These are phyloP conservation scores for Arthrobotrys sphaeroides DNA, from an alignment of 2,329 filamentous ascomycete species.

Conservation along the genomic window DNA sequence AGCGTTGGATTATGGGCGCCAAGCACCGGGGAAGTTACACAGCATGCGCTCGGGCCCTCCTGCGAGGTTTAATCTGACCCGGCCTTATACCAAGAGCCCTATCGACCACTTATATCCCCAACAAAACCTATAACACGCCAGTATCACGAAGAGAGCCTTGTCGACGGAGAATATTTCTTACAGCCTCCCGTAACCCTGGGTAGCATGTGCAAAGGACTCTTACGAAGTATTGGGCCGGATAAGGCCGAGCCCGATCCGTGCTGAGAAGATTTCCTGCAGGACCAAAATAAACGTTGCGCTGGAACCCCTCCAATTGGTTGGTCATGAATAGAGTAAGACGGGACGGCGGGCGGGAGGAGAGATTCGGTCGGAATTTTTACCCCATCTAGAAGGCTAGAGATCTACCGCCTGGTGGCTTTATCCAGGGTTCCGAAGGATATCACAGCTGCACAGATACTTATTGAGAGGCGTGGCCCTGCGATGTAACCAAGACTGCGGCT, in stretches of 20 bases:
- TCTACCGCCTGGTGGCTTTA: not conserved
- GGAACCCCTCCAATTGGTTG: not conserved
- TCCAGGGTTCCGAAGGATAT: conserved; percentile 2
- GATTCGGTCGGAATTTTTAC: not conserved
- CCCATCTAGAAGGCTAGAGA: not conserved
- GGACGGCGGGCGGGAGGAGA: conserved; percentile 6
- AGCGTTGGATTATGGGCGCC: not conserved
- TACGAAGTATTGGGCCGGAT: not conserved
- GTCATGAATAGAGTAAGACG: conserved; percentile 9
- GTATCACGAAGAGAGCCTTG: conserved; percentile 7
- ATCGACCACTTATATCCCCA: conserved; percentile 2
- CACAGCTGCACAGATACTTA: not conserved
- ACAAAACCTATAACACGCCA: conserved; percentile 6
- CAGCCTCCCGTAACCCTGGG: not conserved
- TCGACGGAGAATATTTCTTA: conserved; percentile 9
- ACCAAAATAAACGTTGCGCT: not conserved
- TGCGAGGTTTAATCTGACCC: conserved; percentile 1
- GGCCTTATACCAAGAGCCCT: conserved; percentile 1
- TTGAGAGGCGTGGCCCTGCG: not conserved
- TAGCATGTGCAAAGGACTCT: not conserved
- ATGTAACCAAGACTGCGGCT: too few species aligned
- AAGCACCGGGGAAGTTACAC: conserved; percentile 1
- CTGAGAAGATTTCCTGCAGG: conserved; percentile 5
- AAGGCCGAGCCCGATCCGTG: conserved; percentile 5
- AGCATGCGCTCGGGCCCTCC: not conserved